These are phyloP conservation scores for Beta vulgaris DNA, from an alignment of 148 eudicot species.

Conservation along the genomic window DNA sequence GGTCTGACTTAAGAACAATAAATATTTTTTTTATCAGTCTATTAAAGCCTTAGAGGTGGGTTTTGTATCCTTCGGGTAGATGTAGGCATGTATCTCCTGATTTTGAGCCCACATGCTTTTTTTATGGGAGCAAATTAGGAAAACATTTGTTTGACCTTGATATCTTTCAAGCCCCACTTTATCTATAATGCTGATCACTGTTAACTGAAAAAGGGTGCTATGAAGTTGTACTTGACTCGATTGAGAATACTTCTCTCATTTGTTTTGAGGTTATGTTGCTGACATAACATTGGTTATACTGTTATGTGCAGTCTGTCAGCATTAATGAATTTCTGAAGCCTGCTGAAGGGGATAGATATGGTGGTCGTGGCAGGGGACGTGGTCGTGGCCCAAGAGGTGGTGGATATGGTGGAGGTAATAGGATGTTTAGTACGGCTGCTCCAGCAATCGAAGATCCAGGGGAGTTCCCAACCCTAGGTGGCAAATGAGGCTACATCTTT, in stretches of 20 bases:
- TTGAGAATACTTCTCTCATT: too few species aligned
- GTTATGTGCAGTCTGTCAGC: slow-evolving; percentile 59
- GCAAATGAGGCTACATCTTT: slow-evolving; percentile 45
- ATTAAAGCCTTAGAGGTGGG: too few species aligned
- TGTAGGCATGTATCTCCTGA: too few species aligned
- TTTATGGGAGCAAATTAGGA: too few species aligned
- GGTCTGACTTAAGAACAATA: too few species aligned
- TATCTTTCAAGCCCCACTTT: too few species aligned
- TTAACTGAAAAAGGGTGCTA: too few species aligned
- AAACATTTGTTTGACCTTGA: not conserved
- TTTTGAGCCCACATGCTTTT: too few species aligned
- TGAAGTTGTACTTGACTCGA: too few species aligned
- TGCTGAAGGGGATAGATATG: slow-evolving; percentile 66
- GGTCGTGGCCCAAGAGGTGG: slow-evolving; percentile 62
- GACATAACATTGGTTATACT: not conserved
- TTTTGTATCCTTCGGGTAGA: too few species aligned
- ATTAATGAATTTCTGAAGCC: slow-evolving; percentile 93
- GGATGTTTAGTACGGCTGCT: slow-evolving; percentile 35
- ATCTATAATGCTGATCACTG: too few species aligned
- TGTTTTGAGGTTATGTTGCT: not conserved
- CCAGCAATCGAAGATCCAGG: slow-evolving; percentile 78
- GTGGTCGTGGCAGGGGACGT: slow-evolving; percentile 79
- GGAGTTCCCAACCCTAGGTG: slow-evolving; percentile 77
- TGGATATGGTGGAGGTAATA: slow-evolving; percentile 37
- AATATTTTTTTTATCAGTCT: too few species aligned